Conservation (phyloP, 768 basidiomycete genomes). For the Clavulina sp. region DNA sequence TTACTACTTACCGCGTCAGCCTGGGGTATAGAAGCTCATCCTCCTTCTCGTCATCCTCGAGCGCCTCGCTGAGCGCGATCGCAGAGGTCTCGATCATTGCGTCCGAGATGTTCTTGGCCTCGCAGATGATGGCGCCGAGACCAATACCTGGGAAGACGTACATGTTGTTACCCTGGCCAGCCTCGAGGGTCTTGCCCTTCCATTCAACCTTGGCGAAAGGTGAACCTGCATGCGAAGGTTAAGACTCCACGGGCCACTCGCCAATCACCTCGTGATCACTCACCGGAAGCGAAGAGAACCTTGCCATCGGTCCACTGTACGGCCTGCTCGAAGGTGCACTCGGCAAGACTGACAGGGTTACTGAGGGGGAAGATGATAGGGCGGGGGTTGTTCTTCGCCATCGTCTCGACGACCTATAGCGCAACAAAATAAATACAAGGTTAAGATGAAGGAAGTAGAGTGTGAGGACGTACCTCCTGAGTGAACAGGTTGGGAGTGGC, state of each 20-base stretch:
- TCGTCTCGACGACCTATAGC: conserved; percentile 42
- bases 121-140: conserved; percentile 36
- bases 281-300: conserved; percentile 70
- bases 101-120: conserved; percentile 50
- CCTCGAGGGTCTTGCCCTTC: conserved; percentile 22
- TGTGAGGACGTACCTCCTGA: conserved; percentile 51
- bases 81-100: conserved; percentile 83
- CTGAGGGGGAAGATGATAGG: conserved; percentile 75
- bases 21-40: too few relatives aligned
- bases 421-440: too few relatives aligned
- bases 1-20: too few relatives aligned
- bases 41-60: too few relatives aligned
- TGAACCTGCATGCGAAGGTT: conserved; percentile 28
- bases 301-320: conserved; percentile 65
- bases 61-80: too few relatives aligned
- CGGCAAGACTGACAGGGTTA: conserved; percentile 63
- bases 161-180: conserved; percentile 63
- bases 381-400: conserved; percentile 44
- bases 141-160: conserved; percentile 78
- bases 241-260: conserved; percentile 45
- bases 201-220: neutral
- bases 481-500: conserved; percentile 64
- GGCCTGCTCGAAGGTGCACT: conserved; percentile 53
- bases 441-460: too few relatives aligned
- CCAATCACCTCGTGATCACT: conserved; percentile 60